phyloP scores from a whole-genome alignment of 257 asterid genomes.

The Cynanchum wilfordii region DNA sequence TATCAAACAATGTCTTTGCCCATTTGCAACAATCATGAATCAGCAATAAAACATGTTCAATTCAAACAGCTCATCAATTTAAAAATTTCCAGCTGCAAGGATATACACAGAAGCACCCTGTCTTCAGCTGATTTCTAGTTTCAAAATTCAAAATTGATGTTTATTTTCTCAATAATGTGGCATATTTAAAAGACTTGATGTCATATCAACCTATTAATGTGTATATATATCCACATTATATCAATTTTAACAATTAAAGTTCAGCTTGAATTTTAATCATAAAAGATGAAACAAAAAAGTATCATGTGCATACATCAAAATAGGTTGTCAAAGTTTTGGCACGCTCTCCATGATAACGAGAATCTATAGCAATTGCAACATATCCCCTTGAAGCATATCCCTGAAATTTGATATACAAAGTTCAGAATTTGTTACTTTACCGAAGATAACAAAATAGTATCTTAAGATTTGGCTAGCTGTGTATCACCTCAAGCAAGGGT shows the following conservation, averaged over 20 bases:
- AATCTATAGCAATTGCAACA: conserved; percentile 80
- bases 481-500: conserved; percentile 77
- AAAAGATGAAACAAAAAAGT: conserved; percentile 1
- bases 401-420: conserved; percentile 34
- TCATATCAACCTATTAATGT: not conserved
- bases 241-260: not conserved
- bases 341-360: conserved; percentile 97
- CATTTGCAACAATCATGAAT: not conserved
- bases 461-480: conserved; percentile 15
- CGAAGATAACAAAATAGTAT: conserved; percentile 2
- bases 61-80: not conserved
- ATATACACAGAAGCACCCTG: not conserved
- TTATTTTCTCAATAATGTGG: not conserved
- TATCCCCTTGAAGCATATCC: conserved; percentile 93
- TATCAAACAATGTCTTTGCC: not conserved
- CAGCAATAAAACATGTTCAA: not conserved
- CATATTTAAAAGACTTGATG: not conserved
- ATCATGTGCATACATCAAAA: conserved; percentile 50
- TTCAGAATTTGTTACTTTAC: conserved; percentile 12
- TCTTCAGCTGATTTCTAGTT: conserved; percentile 2
- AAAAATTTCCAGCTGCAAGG: not conserved
- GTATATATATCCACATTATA: not conserved
- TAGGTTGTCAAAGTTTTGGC: conserved; percentile 72
- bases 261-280: not conserved
- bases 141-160: not conserved